Percentiles rank a stretch among this genome's conserved stretches.
These are phyloP conservation scores for Porogramme epimiltina DNA, from an alignment of 1,284 basidiomycete genomes.

Conservation along the genomic window DNA sequence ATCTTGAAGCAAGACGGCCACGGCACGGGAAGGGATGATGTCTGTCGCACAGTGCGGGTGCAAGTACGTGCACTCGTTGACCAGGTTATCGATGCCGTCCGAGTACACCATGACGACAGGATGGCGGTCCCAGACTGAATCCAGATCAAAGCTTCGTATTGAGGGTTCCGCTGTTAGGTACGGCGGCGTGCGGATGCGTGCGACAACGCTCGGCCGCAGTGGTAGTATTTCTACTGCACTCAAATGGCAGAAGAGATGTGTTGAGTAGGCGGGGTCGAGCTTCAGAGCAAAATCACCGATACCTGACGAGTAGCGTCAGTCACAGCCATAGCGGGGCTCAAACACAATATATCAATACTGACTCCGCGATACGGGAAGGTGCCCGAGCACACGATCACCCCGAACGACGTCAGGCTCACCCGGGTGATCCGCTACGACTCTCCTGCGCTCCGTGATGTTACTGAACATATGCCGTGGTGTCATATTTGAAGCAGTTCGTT, in stretches of 20 bases:
- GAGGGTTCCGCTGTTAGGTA: conserved; percentile 11
- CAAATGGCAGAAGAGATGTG: conserved; percentile 7
- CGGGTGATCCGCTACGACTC: neutral
- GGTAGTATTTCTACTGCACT: neutral
- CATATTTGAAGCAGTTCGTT: conserved; percentile 3
- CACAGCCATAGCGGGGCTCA: neutral
- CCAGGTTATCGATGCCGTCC: conserved; percentile 11
- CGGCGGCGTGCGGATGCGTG: conserved; percentile 7
- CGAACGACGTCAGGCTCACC: conserved; percentile 1
- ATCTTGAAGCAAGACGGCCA: conserved; percentile 8
- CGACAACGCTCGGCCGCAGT: neutral
- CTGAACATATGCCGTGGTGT: conserved; percentile 3
- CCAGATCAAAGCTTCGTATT: conserved; percentile 10
- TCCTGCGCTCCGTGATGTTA: neutral
- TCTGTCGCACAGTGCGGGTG: neutral
- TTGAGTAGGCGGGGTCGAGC: conserved; percentile 1
- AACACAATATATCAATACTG: neutral
- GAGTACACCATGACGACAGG: conserved; percentile 12
- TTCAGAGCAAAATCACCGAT: conserved; percentile 13
- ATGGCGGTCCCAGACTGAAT: conserved; percentile 1
- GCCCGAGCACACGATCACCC: conserved; percentile 2
- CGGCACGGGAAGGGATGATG: conserved; percentile 1
- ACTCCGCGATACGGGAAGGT: conserved; percentile 6
- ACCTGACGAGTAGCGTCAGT: neutral
- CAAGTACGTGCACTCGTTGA: conserved; percentile 5